Evolutionary conservation across 2,329 filamentous ascomycete species (phyloP).

Genomic region (Nemania sp.): DNA sequence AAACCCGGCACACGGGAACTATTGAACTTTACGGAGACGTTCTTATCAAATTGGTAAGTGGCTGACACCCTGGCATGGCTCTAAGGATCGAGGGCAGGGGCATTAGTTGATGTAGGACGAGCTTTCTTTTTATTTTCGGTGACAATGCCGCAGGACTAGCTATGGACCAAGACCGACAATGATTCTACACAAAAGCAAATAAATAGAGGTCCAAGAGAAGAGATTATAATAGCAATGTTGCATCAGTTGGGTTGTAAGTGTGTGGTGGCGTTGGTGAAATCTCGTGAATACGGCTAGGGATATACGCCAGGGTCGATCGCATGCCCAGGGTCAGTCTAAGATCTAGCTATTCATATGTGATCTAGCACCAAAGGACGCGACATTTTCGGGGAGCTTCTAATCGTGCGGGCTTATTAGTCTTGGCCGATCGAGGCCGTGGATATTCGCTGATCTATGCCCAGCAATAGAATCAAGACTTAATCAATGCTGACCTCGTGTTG

Average conservation of each 20-base stretch:
- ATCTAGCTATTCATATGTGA: too few species aligned
- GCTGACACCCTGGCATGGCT: neutral
- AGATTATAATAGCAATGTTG: neutral
- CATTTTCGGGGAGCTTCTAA: neutral
- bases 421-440: neutral
- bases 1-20: conserved; percentile 21
- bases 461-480: neutral
- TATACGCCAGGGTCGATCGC: neutral
- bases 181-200: neutral
- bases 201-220: neutral
- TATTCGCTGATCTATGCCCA: neutral
- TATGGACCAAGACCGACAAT: neutral
- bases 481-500: neutral
- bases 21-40: conserved; percentile 3
- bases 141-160: neutral
- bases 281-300: too few species aligned
- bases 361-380: too few species aligned
- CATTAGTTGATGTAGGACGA: neutral
- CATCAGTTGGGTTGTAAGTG: neutral
- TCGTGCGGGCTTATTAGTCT: neutral
- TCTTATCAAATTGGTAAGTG: conserved; percentile 7
- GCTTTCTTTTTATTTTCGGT: too few species aligned
- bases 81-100: neutral
- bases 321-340: neutral
- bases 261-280: neutral